Evolutionary conservation across 352 stramenopile species (phyloP).

Genomic region (Globisporangium iwayamae): DNA sequence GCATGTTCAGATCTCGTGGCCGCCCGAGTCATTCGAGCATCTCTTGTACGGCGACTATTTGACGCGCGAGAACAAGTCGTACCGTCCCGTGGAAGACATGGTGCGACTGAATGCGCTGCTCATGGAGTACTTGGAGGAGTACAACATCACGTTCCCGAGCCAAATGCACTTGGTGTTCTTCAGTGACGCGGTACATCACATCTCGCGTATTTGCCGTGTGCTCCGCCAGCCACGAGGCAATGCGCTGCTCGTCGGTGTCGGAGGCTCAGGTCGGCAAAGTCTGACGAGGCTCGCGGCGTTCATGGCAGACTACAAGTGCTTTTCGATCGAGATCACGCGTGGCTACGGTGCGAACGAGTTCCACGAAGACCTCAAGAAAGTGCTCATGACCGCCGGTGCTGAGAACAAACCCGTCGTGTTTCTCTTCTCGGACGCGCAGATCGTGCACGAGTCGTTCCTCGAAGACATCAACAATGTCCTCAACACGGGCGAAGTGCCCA

Average conservation of each 20-base stretch:
- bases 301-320: conserved; percentile 90
- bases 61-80: conserved; percentile 71
- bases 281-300: conserved; percentile 89
- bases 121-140: conserved; percentile 91
- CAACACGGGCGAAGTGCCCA: conserved; percentile 92
- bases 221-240: conserved; percentile 91
- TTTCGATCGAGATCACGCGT: conserved; percentile 92
- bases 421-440: conserved; percentile 92
- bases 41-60: conserved; percentile 91
- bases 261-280: conserved; percentile 88
- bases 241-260: conserved; percentile 90
- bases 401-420: conserved; percentile 90
- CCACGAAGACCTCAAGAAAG: conserved; percentile 91
- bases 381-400: conserved; percentile 86
- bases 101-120: conserved; percentile 73
- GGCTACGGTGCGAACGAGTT: conserved; percentile 90
- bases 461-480: conserved; percentile 96
- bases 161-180: conserved; percentile 96
- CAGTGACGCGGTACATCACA: conserved; percentile 92
- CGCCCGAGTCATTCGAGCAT: conserved; percentile 66
- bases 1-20: conserved; percentile 59
- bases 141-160: conserved; percentile 92
- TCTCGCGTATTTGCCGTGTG: conserved; percentile 91
- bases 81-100: conserved; percentile 68
- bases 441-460: conserved; percentile 91